Percentiles rank a stretch among this genome's conserved stretches.
Conservation (phyloP, 2,329 filamentous ascomycete genomes). For the Reticulascus tulasneorum region DNA sequence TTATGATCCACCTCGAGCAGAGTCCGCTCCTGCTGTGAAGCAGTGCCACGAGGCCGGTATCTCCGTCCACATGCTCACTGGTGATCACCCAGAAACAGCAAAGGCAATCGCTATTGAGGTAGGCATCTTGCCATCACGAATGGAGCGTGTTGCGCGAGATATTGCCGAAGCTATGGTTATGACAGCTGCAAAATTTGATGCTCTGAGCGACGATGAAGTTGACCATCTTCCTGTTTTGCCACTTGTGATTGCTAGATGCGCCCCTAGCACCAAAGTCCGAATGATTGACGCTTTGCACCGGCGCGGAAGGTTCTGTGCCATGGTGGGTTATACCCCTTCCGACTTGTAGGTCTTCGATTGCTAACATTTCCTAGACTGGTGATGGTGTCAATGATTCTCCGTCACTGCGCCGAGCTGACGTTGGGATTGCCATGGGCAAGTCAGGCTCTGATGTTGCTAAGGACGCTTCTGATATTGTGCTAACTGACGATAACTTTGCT, state of each 20-base stretch:
- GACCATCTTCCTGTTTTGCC: conserved; percentile 62
- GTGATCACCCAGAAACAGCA: conserved; percentile 61
- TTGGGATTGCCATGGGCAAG: conserved; percentile 66
- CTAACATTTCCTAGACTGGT: conserved; percentile 43
- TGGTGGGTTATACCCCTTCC: conserved; percentile 35
- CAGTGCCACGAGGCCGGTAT: conserved; percentile 61
- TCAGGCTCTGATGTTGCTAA: conserved; percentile 63
- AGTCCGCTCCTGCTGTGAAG: conserved; percentile 57
- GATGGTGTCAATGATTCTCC: conserved; percentile 74
- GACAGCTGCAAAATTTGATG: conserved; percentile 62
- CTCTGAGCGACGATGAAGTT: conserved; percentile 58
- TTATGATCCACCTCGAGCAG: conserved; percentile 67
- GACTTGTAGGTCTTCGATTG: not conserved
- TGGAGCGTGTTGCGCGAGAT: conserved; percentile 46
- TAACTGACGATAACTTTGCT: conserved; percentile 72
- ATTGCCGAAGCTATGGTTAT: conserved; percentile 58
- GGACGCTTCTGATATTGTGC: conserved; percentile 60
- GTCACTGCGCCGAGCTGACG: conserved; percentile 64
- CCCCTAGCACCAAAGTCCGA: conserved; percentile 66
- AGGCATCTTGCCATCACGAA: conserved; percentile 50
- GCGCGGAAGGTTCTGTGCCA: conserved; percentile 61
- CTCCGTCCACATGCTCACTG: conserved; percentile 65
- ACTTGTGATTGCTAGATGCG: conserved; percentile 65
- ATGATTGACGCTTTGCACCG: conserved; percentile 72
- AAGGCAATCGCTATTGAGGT: conserved; percentile 59